These are phyloP conservation scores for Xylariaceae sp. DNA, from an alignment of 2,329 filamentous ascomycete genomes.

Conservation along the genomic window DNA sequence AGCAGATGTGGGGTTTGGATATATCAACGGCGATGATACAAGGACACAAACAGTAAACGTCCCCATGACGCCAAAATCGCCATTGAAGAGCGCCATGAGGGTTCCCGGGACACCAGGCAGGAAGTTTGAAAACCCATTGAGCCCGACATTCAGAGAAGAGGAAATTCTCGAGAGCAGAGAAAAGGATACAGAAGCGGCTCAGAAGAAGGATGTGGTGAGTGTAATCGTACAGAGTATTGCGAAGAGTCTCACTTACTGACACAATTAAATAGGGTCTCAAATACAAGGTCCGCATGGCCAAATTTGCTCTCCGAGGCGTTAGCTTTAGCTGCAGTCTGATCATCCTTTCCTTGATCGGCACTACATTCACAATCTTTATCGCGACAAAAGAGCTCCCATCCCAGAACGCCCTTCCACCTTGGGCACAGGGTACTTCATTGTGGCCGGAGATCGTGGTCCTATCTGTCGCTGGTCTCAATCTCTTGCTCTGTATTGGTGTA, in stretches of 20 bases:
- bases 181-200: conserved; percentile 74
- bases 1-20: conserved; percentile 88
- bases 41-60: conserved; percentile 54
- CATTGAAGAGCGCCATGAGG: conserved; percentile 86
- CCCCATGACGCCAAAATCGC: conserved; percentile 68
- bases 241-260: not conserved
- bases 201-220: conserved; percentile 82
- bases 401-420: conserved; percentile 78
- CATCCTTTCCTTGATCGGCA: conserved; percentile 81
- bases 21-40: conserved; percentile 63
- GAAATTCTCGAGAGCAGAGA: conserved; percentile 83
- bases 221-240: not conserved
- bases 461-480: conserved; percentile 72
- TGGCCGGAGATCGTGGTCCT: conserved; percentile 92
- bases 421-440: conserved; percentile 72
- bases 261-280: conserved; percentile 72
- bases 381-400: conserved; percentile 70
- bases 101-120: conserved; percentile 77
- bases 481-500: conserved; percentile 73
- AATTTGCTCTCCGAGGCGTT: conserved; percentile 89
- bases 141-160: conserved; percentile 89
- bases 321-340: conserved; percentile 97
- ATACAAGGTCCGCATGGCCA: conserved; percentile 83
- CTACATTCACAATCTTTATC: conserved; percentile 91
- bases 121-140: conserved; percentile 71